These are phyloP conservation scores for Fusarium tricinctum DNA, from an alignment of 2,329 filamentous ascomycete species.

Conservation along the genomic window DNA sequence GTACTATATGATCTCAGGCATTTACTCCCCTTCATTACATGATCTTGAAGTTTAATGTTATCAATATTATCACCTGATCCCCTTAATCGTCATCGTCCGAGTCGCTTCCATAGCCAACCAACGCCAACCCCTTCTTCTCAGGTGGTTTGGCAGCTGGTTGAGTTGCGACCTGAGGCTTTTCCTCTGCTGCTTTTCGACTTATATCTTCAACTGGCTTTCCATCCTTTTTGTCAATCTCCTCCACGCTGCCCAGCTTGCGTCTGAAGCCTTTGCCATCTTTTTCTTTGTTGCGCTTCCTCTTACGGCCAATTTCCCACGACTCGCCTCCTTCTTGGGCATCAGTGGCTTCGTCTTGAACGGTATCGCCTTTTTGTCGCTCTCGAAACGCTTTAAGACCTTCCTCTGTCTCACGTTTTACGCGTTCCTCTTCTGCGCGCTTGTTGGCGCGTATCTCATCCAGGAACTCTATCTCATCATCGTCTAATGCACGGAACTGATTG, in stretches of 20 bases:
- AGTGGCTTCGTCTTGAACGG: conserved; percentile 19
- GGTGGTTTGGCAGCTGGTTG: conserved; percentile 18
- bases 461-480: conserved; percentile 85
- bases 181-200: conserved; percentile 29
- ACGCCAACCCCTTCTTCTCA: conserved; percentile 52
- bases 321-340: conserved; percentile 50
- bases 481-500: conserved; percentile 82
- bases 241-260: conserved; percentile 46
- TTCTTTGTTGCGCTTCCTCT: conserved; percentile 55
- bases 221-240: conserved; percentile 21
- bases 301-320: conserved; percentile 55
- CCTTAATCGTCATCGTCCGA: conserved; percentile 62
- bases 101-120: conserved; percentile 66
- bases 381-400: conserved; percentile 70
- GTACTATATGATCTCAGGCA: conserved; percentile 35
- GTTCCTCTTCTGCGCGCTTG: conserved; percentile 67
- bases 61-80: conserved; percentile 2
- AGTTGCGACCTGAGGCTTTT: conserved; percentile 11
- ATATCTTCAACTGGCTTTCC: conserved; percentile 29
- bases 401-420: conserved; percentile 68
- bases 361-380: conserved; percentile 59
- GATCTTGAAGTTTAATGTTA: background rate
- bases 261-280: conserved; percentile 55
- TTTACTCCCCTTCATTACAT: conserved; percentile 39
- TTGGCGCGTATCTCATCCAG: conserved; percentile 70